phyloP scores from a whole-genome alignment of 768 basidiomycete species.

The Fomitopsis serialis region DNA sequence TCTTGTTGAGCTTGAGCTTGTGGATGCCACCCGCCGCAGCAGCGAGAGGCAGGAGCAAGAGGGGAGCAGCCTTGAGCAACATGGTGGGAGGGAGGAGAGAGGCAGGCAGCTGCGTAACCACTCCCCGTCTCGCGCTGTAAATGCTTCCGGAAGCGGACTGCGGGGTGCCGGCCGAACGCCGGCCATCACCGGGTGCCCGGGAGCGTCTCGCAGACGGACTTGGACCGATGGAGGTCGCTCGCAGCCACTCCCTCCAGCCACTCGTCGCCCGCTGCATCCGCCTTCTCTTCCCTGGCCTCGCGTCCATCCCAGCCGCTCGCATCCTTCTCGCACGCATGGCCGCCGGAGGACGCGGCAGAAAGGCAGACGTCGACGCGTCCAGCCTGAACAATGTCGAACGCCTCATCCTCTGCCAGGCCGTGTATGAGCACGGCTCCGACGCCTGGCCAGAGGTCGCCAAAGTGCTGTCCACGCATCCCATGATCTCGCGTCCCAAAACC shows the following conservation, averaged over 20 bases:
- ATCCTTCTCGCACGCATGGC: constrained; percentile 9
- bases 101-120: constrained; percentile 1
- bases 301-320: neutral
- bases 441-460: constrained; percentile 66
- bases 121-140: neutral
- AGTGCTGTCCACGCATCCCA: constrained; percentile 64
- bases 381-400: constrained; percentile 48
- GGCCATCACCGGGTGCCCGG: constrained; percentile 6
- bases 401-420: constrained; percentile 81
- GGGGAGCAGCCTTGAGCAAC: constrained; percentile 36
- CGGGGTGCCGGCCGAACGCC: neutral
- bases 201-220: neutral
- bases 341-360: neutral
- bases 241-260: neutral
- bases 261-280: neutral
- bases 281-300: neutral
- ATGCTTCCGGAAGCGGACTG: constrained; percentile 2
- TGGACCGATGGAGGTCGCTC: neutral
- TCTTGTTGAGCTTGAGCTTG: constrained; percentile 88
- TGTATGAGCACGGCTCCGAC: constrained; percentile 72
- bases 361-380: constrained; percentile 11
- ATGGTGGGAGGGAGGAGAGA: constrained; percentile 23
- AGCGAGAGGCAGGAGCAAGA: constrained; percentile 42
- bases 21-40: constrained; percentile 54
- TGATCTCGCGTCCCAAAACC: constrained; percentile 54